These are phyloP conservation scores for Haematococcus sp. DNA, from an alignment of 139 green algal genomes.

Conservation along the genomic window DNA sequence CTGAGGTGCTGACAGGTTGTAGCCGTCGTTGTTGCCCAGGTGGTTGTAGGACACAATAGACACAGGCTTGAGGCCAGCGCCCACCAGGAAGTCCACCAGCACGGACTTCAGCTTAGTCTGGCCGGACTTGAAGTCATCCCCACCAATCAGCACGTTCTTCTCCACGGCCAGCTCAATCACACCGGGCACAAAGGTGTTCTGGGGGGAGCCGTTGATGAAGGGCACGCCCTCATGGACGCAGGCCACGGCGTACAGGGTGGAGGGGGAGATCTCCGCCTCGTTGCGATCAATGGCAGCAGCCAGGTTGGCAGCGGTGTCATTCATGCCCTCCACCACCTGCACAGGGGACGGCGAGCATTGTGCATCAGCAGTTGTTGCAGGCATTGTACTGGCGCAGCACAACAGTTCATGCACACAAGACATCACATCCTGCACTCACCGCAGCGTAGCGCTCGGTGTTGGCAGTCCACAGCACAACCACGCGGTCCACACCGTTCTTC, in stretches of 20 bases:
- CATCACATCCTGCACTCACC: too few species aligned
- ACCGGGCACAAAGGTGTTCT: slow-evolving; percentile 91
- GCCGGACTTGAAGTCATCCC: slow-evolving; percentile 99
- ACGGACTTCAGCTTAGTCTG: slow-evolving; percentile 98
- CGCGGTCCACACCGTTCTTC: slow-evolving; percentile 44
- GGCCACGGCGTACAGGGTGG: slow-evolving; percentile 91
- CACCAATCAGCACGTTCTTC: slow-evolving; percentile 88
- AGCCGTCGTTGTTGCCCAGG: slow-evolving; percentile 99
- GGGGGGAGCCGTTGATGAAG: slow-evolving; percentile 97
- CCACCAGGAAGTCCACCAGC: slow-evolving; percentile 96
- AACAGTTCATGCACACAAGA: too few species aligned
- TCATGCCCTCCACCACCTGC: slow-evolving; percentile 83
- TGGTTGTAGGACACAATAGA: slow-evolving; percentile 99
- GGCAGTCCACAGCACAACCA: slow-evolving; percentile 98
- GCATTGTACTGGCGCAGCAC: too few species aligned
- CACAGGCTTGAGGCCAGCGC: slow-evolving; percentile 96
- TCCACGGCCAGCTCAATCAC: slow-evolving; percentile 75
- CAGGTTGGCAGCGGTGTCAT: slow-evolving; percentile 96
- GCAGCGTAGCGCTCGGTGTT: slow-evolving; percentile 98
- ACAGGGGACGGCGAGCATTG: too few species aligned
- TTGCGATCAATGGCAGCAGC: slow-evolving; percentile 75
- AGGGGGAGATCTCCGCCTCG: slow-evolving; percentile 93
- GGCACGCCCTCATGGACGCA: slow-evolving; percentile 90
- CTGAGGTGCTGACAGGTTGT: slow-evolving; percentile 93
- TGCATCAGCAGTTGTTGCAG: too few species aligned